Conservation (phyloP, 441 rosid species). For the Theobroma grandiflorum region DNA sequence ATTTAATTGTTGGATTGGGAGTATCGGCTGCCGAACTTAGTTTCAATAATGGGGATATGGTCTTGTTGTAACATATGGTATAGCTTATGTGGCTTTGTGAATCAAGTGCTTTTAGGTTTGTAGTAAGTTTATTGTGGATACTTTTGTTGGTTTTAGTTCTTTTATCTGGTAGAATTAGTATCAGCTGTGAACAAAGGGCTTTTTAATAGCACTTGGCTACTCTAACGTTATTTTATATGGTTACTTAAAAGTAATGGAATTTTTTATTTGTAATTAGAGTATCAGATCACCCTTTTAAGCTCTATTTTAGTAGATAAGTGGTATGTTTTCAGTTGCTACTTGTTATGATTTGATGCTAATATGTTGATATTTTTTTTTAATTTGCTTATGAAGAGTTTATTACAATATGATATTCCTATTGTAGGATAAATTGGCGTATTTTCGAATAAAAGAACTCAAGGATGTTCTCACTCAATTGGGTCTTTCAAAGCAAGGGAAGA, state of each 20-base stretch:
- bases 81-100: background rate
- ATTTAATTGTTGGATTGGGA: background rate
- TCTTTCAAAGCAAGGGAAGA: constrained; percentile 97
- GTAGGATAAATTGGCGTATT: constrained; percentile 83
- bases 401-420: constrained; percentile 26
- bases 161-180: constrained; percentile 2
- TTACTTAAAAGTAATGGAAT: background rate
- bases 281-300: constrained; percentile 13
- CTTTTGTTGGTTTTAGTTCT: constrained; percentile 7
- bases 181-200: background rate
- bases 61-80: background rate
- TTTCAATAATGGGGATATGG: background rate
- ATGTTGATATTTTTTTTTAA: background rate
- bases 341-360: constrained; percentile 9
- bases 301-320: background rate
- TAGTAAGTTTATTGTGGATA: background rate
- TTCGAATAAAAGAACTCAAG: constrained; percentile 97
- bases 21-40: background rate
- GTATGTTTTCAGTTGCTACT: constrained; percentile 2
- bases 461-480: constrained; percentile 87
- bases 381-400: background rate
- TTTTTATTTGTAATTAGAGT: background rate
- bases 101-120: constrained; percentile 1
- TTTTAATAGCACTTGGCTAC: background rate
- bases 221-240: background rate